phyloP scores from a whole-genome alignment of 2,329 filamentous ascomycete genomes.

The Fusarium continuum region DNA sequence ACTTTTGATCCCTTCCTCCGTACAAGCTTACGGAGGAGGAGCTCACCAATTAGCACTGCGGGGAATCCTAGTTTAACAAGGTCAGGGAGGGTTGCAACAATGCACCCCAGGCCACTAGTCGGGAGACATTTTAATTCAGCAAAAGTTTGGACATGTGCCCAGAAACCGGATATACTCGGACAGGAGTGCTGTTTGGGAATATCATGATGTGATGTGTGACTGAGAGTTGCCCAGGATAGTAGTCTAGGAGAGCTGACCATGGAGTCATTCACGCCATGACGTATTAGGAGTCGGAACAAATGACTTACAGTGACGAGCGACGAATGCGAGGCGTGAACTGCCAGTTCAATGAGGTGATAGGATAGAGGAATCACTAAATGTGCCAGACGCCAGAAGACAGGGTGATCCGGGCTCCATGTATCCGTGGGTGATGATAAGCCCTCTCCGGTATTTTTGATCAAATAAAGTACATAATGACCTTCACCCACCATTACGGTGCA shows the following conservation, averaged over 20 bases:
- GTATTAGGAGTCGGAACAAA: background rate
- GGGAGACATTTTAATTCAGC: conserved; percentile 6
- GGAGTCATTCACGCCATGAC: conserved; percentile 16
- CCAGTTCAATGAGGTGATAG: background rate
- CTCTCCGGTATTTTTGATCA: conserved; percentile 14
- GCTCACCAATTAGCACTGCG: conserved; percentile 2
- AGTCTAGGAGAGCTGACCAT: background rate
- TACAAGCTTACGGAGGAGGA: background rate
- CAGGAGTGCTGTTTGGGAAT: background rate
- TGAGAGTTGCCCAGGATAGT: background rate
- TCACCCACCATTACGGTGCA: conserved; percentile 16
- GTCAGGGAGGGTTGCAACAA: conserved; percentile 13
- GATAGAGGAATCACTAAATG: background rate
- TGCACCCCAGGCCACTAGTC: conserved; percentile 6
- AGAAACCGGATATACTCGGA: conserved; percentile 28
- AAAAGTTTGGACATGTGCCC: conserved; percentile 23
- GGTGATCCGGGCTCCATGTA: conserved; percentile 1
- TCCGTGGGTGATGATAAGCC: conserved; percentile 1
- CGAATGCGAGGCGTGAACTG: background rate
- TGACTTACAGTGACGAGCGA: background rate
- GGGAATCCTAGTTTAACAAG: conserved; percentile 15
- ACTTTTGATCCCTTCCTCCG: no score
- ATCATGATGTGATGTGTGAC: conserved; percentile 3
- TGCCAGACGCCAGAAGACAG: background rate
- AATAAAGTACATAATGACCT: conserved; percentile 25